A percentile compares a stretch with the other conserved stretches of the same genome.
Conservation (phyloP, 2,329 filamentous ascomycete species). For the Microcera coccophila region DNA sequence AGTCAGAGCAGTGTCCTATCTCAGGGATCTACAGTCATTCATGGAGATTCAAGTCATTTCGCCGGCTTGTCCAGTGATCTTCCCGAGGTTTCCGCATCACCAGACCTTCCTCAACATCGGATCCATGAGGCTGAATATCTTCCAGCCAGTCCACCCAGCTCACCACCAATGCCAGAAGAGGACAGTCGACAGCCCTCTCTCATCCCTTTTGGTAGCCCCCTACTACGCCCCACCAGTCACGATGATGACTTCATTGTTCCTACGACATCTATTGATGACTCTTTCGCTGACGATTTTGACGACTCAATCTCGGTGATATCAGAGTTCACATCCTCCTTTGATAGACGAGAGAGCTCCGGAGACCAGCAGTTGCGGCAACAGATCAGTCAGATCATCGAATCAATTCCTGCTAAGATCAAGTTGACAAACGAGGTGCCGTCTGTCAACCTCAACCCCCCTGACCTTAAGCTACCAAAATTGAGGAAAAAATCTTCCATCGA, state of each 20-base stretch:
- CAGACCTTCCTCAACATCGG: slow-evolving; percentile 28
- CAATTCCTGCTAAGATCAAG: slow-evolving; percentile 74
- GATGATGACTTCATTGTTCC: slow-evolving; percentile 36
- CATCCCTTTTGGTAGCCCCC: slow-evolving; percentile 45
- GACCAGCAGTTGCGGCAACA: slow-evolving; percentile 74
- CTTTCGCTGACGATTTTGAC: slow-evolving; percentile 47
- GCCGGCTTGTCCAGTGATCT: slow-evolving; percentile 40
- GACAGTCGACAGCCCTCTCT: slow-evolving; percentile 31
- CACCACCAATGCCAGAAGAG: slow-evolving; percentile 36
- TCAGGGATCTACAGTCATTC: slow-evolving; percentile 38
- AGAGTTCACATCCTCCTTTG: slow-evolving; percentile 24
- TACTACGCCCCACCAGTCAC: slow-evolving; percentile 39
- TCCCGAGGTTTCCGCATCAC: slow-evolving; percentile 44
- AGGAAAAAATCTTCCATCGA: slow-evolving; percentile 43
- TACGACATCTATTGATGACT: slow-evolving; percentile 41
- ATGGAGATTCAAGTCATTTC: slow-evolving; percentile 37
- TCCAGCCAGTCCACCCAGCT: slow-evolving; percentile 46
- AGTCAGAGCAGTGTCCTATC: slow-evolving; percentile 33
- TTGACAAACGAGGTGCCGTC: slow-evolving; percentile 55
- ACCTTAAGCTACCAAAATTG: slow-evolving; percentile 49
- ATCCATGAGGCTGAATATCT: slow-evolving; percentile 34
- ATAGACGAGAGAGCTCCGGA: slow-evolving; percentile 36
- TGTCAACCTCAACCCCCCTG: slow-evolving; percentile 56
- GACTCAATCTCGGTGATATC: slow-evolving; percentile 35
- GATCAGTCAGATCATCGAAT: slow-evolving; percentile 73